Percentiles rank a stretch among this genome's conserved stretches.
Conservation (phyloP, 2,329 filamentous ascomycete species). For the Sarocladiaceae sp. region DNA sequence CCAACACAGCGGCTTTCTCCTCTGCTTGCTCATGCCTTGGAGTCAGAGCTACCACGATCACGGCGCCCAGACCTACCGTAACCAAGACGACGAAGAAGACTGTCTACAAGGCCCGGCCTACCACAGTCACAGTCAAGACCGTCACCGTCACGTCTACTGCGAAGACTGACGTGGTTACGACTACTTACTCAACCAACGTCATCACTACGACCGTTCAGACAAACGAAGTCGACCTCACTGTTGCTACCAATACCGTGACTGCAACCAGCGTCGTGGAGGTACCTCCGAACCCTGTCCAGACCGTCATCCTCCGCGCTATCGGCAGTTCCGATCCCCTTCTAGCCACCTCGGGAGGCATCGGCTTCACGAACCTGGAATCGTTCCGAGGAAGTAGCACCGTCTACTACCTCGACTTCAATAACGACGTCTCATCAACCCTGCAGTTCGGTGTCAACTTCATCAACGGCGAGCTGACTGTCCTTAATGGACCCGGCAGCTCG, state of each 20-base stretch:
- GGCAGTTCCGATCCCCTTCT: background rate
- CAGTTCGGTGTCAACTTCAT: background rate
- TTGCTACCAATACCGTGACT: slow-evolving; percentile 10
- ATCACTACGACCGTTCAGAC: slow-evolving; percentile 9
- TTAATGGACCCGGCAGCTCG: background rate
- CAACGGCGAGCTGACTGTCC: background rate
- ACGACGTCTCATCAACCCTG: background rate
- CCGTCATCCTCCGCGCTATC: background rate
- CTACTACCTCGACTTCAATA: slow-evolving; percentile 1
- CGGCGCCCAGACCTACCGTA: slow-evolving; percentile 9
- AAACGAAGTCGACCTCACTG: slow-evolving; percentile 1
- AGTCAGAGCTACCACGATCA: slow-evolving; percentile 15
- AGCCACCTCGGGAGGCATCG: background rate
- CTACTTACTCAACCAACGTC: slow-evolving; percentile 3
- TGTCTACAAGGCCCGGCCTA: slow-evolving; percentile 7
- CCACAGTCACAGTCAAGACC: slow-evolving; percentile 11
- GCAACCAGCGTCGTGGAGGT: background rate
- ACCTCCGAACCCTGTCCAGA: background rate
- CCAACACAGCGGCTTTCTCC: slow-evolving; percentile 15
- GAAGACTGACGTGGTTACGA: slow-evolving; percentile 8
- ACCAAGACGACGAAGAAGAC: slow-evolving; percentile 12
- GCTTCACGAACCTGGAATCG: background rate
- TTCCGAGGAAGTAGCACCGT: background rate
- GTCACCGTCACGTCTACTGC: slow-evolving; percentile 12
- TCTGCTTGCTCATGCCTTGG: slow-evolving; percentile 21